Base-by-base conservation (phyloP, 208 protist genomes). In the Acanthamoeba triangularis region DNA sequence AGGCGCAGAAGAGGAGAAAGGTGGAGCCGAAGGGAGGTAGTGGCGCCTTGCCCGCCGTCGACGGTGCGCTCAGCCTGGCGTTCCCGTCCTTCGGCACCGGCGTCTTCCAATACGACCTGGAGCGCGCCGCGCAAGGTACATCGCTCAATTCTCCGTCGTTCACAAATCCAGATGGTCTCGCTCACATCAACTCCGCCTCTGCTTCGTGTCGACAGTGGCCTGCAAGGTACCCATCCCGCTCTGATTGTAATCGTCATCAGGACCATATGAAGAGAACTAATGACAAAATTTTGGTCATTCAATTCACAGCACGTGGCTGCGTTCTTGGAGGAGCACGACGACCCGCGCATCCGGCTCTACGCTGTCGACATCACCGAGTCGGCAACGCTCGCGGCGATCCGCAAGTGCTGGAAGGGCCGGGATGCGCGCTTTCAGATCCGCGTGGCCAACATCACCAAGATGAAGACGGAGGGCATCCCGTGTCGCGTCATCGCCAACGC, bases 401-500 rank as follows among this genome's bases (percentile, higher is more conserved):
- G 76, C 35, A 25, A 85, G 76, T n/a, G 30, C 28, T 85, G 76
- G 76, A 14, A 49, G 13, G 56, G 35, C 23, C n/a, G 28, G 18
- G 84, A 91, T 25, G 7, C 84, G 56, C 49, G 84, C 33, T 91
- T 91, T n/a, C 10, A 63, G 56, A 69, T 91, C 54, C 10, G n/a
- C 11, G 56, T 49, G 16, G 84, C 56, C 56, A 49, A 91, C 59
- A 91, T 91, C 33, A 91, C 84, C 23, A 33, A 41, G 41, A 16
- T 91, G 28, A 91, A 91, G 59, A 44, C 56, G 1, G 28, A 63
- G 56, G 84, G 84, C 59, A 7, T 91, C 59, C 56, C 84, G 25
- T 91, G 84, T 18, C 84, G 84, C 56, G 28, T 91, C 84, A 91
- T 91, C 56, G 84, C 59, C 54, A 91, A 91, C 41, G 56, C 84